Evolutionary conservation across 2,329 filamentous ascomycete genomes (phyloP).

Genomic region (Pyricularia sp.): DNA sequence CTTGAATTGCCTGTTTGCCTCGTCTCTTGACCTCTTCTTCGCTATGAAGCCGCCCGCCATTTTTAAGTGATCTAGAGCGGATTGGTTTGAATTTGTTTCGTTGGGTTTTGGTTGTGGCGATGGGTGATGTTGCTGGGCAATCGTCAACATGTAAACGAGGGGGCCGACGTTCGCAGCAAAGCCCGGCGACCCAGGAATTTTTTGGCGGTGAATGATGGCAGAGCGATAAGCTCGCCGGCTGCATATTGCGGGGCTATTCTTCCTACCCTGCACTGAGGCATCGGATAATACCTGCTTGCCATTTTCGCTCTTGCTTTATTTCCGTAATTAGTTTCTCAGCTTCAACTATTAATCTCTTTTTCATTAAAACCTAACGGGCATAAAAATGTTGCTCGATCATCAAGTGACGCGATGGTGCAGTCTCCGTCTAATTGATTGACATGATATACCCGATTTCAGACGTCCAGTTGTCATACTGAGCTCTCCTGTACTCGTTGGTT

Average conservation of each 20-base stretch:
- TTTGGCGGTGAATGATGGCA: slow-evolving; percentile 6
- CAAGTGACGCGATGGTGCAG: no score
- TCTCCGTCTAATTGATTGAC: no score
- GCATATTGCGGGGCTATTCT: background rate
- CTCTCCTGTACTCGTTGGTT: no score
- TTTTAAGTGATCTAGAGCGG: slow-evolving; percentile 6
- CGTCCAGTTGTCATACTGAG: no score
- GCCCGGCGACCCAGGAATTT: slow-evolving; percentile 1
- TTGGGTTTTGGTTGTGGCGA: background rate
- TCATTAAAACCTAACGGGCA: no score
- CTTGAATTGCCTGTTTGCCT: slow-evolving; percentile 20
- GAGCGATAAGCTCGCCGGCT: background rate
- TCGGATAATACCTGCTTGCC: no score
- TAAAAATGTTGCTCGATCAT: no score
- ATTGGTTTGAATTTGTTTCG: background rate
- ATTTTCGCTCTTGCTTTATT: no score
- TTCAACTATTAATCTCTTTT: no score
- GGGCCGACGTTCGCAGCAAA: background rate
- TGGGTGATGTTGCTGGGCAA: background rate
- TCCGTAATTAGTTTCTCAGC: no score
- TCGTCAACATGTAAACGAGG: background rate
- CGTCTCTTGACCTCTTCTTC: slow-evolving; percentile 24
- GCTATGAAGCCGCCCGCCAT: slow-evolving; percentile 18
- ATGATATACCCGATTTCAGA: no score
- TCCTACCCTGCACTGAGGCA: background rate